phyloP scores from a whole-genome alignment of 2,329 filamentous ascomycete species.

The Fusarium albosuccineum region DNA sequence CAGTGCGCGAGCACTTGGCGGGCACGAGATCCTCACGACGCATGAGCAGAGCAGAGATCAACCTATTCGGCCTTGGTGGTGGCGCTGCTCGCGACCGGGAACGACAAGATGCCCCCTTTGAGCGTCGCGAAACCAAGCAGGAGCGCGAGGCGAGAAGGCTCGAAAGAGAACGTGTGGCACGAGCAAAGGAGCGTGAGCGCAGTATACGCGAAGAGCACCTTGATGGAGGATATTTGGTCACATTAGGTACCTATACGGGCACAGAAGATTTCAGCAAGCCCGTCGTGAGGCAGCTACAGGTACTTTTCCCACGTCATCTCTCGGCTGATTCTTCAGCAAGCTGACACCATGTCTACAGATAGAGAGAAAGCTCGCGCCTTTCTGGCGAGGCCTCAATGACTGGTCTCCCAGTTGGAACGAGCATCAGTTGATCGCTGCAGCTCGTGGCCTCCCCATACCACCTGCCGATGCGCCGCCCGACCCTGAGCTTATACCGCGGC shows the following conservation, averaged over 20 bases:
- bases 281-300: slow-evolving; percentile 90
- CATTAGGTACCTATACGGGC: slow-evolving; percentile 92
- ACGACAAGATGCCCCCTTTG: slow-evolving; percentile 61
- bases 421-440: slow-evolving; percentile 93
- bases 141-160: slow-evolving; percentile 89
- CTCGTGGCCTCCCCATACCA: slow-evolving; percentile 85
- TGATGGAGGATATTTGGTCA: slow-evolving; percentile 94
- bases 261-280: slow-evolving; percentile 93
- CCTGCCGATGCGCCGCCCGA: slow-evolving; percentile 85
- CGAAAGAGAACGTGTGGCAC: slow-evolving; percentile 81
- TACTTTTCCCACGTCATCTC: slow-evolving; percentile 57
- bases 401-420: slow-evolving; percentile 92
- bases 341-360: slow-evolving; percentile 70
- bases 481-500: slow-evolving; percentile 69
- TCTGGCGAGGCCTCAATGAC: slow-evolving; percentile 94
- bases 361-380: slow-evolving; percentile 90
- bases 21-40: slow-evolving; percentile 44
- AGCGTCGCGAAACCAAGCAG: slow-evolving; percentile 87
- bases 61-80: slow-evolving; percentile 59
- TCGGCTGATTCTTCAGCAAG: not conserved
- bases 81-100: slow-evolving; percentile 55
- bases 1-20: slow-evolving; percentile 39
- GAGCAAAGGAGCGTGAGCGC: slow-evolving; percentile 87
- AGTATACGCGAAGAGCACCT: slow-evolving; percentile 94
- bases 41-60: slow-evolving; percentile 60